Conservation (phyloP, 2,329 filamentous ascomycete genomes). For the Xylaria multiplex region DNA sequence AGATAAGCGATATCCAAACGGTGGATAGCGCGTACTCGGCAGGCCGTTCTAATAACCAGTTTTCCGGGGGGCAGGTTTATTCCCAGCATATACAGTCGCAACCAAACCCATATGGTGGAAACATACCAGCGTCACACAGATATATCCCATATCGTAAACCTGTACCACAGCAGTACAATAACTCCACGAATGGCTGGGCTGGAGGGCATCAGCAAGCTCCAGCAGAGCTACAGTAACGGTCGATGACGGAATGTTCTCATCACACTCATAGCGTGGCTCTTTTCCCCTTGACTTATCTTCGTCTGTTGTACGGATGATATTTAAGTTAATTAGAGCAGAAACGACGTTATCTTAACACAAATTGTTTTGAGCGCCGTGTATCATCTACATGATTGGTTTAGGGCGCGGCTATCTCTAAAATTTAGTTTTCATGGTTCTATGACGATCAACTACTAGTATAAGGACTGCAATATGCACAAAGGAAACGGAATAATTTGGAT, state of each 20-base stretch:
- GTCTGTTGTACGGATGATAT: not conserved
- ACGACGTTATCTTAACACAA: not conserved
- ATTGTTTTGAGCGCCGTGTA: conserved; percentile 30
- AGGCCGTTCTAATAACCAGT: conserved; percentile 7
- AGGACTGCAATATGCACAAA: not conserved
- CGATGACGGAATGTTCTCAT: not conserved
- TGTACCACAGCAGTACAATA: conserved; percentile 4
- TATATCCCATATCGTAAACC: conserved; percentile 26
- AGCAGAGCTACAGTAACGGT: conserved; percentile 28
- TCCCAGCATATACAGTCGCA: conserved; percentile 3
- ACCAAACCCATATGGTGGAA: conserved; percentile 1
- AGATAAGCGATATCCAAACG: not conserved
- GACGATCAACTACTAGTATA: not conserved
- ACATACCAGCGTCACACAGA: not conserved
- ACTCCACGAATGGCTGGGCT: conserved; percentile 15
- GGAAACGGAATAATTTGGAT: not conserved
- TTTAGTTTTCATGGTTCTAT: not conserved
- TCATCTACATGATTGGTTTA: conserved; percentile 19
- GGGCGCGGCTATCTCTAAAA: not conserved
- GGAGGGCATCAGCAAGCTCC: conserved; percentile 14
- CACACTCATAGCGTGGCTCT: not conserved
- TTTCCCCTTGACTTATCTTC: not conserved
- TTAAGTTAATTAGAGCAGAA: not conserved
- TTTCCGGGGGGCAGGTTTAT: conserved; percentile 5
- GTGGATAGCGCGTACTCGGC: not conserved